Conservation (phyloP, 2,329 filamentous ascomycete species). For the Rhynchosporium graminicola region DNA sequence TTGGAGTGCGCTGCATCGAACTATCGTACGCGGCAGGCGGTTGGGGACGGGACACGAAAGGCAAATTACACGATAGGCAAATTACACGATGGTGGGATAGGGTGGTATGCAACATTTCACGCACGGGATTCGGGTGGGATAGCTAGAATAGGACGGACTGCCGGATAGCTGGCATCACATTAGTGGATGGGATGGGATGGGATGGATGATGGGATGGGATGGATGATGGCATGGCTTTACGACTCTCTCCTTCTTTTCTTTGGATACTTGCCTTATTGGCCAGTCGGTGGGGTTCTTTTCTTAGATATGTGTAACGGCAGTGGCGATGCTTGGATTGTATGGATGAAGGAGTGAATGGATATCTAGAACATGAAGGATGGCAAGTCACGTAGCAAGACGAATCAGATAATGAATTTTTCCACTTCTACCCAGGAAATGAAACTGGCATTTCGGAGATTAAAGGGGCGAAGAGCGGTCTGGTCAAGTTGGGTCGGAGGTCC, state of each 20-base stretch:
- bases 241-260: constrained; percentile 3
- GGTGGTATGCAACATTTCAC: constrained; percentile 2
- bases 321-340: too few relatives aligned
- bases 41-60: neutral
- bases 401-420: too few relatives aligned
- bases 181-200: constrained; percentile 9
- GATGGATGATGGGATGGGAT: neutral
- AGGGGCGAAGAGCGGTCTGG: too few relatives aligned
- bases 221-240: neutral
- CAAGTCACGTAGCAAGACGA: too few relatives aligned
- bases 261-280: neutral
- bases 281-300: neutral
- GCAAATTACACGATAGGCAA: neutral
- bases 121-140: constrained; percentile 1
- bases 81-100: neutral
- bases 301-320: too few relatives aligned
- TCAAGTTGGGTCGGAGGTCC: too few relatives aligned
- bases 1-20: constrained; percentile 1
- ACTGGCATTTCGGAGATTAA: too few relatives aligned
- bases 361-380: too few relatives aligned
- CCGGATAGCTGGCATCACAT: neutral
- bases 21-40: neutral
- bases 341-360: too few relatives aligned
- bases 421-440: too few relatives aligned
- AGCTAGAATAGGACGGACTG: neutral